These are phyloP conservation scores for Paramecium sexaurelia DNA, from an alignment of 73 alveolate species.

Conservation along the genomic window DNA sequence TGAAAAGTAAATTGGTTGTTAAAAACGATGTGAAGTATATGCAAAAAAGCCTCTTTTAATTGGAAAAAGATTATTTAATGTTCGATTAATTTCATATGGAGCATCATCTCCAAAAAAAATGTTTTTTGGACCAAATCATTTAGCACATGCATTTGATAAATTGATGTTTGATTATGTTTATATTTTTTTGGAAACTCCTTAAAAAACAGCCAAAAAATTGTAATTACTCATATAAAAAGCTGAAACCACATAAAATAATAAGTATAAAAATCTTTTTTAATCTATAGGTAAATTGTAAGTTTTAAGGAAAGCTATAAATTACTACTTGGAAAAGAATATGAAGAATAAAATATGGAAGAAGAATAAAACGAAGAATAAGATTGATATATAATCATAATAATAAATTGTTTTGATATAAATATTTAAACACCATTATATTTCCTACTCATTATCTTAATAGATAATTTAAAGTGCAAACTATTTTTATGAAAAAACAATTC, in stretches of 20 bases:
- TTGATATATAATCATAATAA: neutral
- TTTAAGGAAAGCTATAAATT: neutral
- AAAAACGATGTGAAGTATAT: constrained; percentile 60
- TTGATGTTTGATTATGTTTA: constrained; percentile 66
- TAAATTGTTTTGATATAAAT: neutral
- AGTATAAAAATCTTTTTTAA: neutral
- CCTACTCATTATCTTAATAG: too few relatives aligned
- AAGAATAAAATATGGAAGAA: neutral
- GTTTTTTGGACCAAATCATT: constrained; percentile 64
- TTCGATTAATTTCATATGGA: constrained; percentile 57
- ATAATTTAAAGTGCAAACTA: too few relatives aligned
- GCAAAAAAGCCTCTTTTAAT: constrained; percentile 47
- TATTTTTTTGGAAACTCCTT: constrained; percentile 52
- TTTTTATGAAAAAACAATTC: too few relatives aligned
- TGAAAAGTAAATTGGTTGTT: constrained; percentile 38
- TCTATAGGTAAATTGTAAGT: neutral
- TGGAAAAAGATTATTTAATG: constrained; percentile 56
- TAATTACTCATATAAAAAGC: neutral
- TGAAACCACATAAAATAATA: neutral
- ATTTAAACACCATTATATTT: too few relatives aligned
- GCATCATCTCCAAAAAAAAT: constrained; percentile 53
- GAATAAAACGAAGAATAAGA: constrained; percentile 8
- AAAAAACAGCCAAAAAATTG: constrained; percentile 38
- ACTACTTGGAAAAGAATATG: neutral
- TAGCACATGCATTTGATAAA: constrained; percentile 70